These are phyloP conservation scores for Diaporthe humulicola DNA, from an alignment of 2,329 filamentous ascomycete species.

Conservation along the genomic window DNA sequence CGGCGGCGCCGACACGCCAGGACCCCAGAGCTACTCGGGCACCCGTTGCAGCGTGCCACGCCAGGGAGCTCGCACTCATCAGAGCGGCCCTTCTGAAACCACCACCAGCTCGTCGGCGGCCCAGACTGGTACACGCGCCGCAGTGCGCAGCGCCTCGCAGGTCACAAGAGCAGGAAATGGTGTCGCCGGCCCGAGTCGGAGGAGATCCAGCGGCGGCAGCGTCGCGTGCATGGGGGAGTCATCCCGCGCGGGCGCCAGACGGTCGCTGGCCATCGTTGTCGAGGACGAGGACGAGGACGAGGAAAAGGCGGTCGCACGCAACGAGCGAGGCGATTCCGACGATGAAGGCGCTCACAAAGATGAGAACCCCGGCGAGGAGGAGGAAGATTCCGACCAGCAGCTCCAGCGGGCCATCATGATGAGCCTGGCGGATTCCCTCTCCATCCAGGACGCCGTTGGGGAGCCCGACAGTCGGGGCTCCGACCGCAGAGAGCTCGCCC, in stretches of 20 bases:
- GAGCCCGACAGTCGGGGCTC: neutral
- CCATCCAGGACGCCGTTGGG: neutral
- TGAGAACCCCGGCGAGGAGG: neutral
- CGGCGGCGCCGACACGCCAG: neutral
- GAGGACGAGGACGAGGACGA: conserved; percentile 12
- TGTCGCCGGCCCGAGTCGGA: neutral
- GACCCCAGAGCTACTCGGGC: neutral
- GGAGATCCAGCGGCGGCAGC: conserved; percentile 10
- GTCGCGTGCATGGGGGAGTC: conserved; percentile 2
- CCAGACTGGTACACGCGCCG: neutral
- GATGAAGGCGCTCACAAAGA: neutral
- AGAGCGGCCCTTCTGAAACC: neutral
- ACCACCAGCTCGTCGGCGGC: neutral
- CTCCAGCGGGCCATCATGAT: neutral
- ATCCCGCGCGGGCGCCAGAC: neutral
- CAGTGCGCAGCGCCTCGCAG: neutral
- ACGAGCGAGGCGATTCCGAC: too few relatives aligned
- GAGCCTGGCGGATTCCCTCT: neutral
- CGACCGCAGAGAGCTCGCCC: neutral
- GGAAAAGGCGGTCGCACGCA: neutral
- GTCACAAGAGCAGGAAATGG: neutral
- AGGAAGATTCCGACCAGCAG: neutral
- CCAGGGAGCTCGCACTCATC: neutral
- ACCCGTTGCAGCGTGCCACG: too few relatives aligned
- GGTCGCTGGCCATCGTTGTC: neutral